Evolutionary conservation across 2,329 filamentous ascomycete species (phyloP).

Genomic region (Fusarium mexicanum): DNA sequence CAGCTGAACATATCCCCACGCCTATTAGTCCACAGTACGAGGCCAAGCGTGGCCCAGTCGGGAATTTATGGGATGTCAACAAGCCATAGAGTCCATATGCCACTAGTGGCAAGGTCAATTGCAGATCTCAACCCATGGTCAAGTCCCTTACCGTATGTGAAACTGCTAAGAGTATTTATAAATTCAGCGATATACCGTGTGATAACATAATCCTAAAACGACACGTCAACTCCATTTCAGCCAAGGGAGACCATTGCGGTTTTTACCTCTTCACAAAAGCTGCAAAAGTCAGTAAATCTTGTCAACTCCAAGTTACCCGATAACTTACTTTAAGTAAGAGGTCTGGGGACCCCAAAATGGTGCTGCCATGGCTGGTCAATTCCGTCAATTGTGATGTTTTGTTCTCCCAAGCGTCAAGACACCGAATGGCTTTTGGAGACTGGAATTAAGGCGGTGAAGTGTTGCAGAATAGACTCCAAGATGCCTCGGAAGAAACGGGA

Average conservation of each 20-base stretch:
- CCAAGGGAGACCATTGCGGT: neutral
- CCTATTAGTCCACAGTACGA: slow-evolving; percentile 53
- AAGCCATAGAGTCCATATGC: slow-evolving; percentile 52
- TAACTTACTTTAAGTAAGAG: slow-evolving; percentile 46
- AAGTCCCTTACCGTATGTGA: slow-evolving; percentile 45
- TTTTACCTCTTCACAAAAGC: slow-evolving; percentile 47
- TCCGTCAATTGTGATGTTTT: neutral
- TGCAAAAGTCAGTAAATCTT: neutral
- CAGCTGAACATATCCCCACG: slow-evolving; percentile 47
- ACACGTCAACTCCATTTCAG: neutral
- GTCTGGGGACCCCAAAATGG: slow-evolving; percentile 47
- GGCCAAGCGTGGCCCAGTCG: slow-evolving; percentile 43
- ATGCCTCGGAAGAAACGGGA: slow-evolving; percentile 6
- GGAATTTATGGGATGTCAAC: slow-evolving; percentile 17
- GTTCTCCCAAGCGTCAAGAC: neutral
- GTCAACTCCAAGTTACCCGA: fast-evolving
- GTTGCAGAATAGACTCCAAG: slow-evolving; percentile 14
- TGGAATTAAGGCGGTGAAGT: slow-evolving; percentile 12
- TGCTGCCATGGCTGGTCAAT: slow-evolving; percentile 1
- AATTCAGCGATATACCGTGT: slow-evolving; percentile 57
- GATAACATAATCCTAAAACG: slow-evolving; percentile 50
- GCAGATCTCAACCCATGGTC: fast-evolving
- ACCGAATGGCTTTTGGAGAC: neutral
- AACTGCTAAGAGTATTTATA: slow-evolving; percentile 56
- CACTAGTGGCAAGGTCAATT: slow-evolving; percentile 41